Conservation (phyloP, 768 basidiomycete genomes). For the Cubamyces lactineus region DNA sequence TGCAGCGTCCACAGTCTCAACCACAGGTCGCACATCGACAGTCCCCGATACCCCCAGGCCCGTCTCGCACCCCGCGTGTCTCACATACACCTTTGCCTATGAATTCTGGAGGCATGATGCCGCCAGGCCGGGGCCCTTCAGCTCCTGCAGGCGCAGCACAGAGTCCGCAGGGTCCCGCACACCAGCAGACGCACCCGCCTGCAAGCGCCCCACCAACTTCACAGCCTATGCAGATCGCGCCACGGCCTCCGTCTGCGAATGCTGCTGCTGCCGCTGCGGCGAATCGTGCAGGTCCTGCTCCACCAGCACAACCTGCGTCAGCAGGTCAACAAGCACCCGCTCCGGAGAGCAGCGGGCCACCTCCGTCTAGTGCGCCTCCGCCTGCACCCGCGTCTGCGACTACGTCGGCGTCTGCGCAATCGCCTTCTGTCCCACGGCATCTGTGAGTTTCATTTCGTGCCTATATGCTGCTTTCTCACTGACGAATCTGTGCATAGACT, state of each 20-base stretch:
- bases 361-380: background rate
- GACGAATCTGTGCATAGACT: slow-evolving; percentile 25
- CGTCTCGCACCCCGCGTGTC: slow-evolving; percentile 51
- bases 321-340: slow-evolving; percentile 1
- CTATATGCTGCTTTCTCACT: background rate
- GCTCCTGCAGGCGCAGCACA: slow-evolving; percentile 7
- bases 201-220: slow-evolving; percentile 21
- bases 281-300: background rate
- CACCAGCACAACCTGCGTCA: slow-evolving; percentile 1
- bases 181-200: slow-evolving; percentile 24
- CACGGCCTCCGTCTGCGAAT: slow-evolving; percentile 16
- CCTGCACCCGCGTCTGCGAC: slow-evolving; percentile 4
- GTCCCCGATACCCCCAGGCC: slow-evolving; percentile 43
- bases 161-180: slow-evolving; percentile 22
- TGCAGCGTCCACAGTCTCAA: slow-evolving; percentile 62
- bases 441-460: background rate
- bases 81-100: slow-evolving; percentile 40
- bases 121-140: slow-evolving; percentile 25
- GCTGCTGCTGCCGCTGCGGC: background rate
- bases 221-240: slow-evolving; percentile 27
- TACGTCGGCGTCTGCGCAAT: slow-evolving; percentile 1
- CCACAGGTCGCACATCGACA: slow-evolving; percentile 52
- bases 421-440: background rate
- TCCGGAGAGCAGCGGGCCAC: slow-evolving; percentile 1
- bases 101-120: slow-evolving; percentile 26